phyloP scores from a whole-genome alignment of 1,139 yeast genomes.

The Waltiozyma sp. region DNA sequence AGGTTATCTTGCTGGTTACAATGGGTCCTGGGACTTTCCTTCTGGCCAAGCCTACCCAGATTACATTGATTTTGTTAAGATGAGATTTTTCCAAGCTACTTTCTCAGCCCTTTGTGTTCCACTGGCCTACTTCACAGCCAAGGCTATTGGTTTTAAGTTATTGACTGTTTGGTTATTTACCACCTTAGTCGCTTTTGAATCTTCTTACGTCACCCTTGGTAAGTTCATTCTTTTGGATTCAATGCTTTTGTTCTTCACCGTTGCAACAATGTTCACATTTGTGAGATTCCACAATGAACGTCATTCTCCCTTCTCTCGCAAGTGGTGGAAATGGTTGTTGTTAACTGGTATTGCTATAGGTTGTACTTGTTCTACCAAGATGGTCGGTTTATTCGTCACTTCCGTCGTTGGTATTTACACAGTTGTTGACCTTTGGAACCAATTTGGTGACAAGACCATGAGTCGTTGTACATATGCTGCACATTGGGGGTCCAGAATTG shows the following conservation, averaged over 20 bases:
- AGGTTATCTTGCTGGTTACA: conserved; percentile 58
- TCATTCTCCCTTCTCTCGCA: conserved; percentile 28
- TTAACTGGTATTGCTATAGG: conserved; percentile 79
- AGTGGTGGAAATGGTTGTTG: conserved; percentile 46
- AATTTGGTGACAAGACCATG: conserved; percentile 36
- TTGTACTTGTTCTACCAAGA: conserved; percentile 85
- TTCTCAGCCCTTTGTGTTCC: conserved; percentile 59
- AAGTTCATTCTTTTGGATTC: conserved; percentile 68
- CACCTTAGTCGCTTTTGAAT: conserved; percentile 53
- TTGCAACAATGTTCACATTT: conserved; percentile 47
- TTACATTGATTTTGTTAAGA: conserved; percentile 38
- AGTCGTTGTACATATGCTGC: conserved; percentile 31
- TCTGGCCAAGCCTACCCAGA: conserved; percentile 49
- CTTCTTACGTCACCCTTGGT: conserved; percentile 52
- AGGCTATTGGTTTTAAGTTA: conserved; percentile 33
- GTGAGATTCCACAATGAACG: conserved; percentile 39
- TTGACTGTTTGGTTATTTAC: conserved; percentile 43
- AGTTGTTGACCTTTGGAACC: conserved; percentile 58
- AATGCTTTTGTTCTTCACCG: conserved; percentile 60
- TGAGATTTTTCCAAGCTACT: conserved; percentile 57
- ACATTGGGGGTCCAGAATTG: conserved; percentile 70
- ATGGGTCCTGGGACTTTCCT: conserved; percentile 56
- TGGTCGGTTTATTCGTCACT: conserved; percentile 92
- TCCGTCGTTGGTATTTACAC: conserved; percentile 80
- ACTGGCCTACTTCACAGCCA: conserved; percentile 49